Evolutionary conservation across 2,329 filamentous ascomycete species (phyloP).

Genomic region (Hirsutella rhossiliensis): DNA sequence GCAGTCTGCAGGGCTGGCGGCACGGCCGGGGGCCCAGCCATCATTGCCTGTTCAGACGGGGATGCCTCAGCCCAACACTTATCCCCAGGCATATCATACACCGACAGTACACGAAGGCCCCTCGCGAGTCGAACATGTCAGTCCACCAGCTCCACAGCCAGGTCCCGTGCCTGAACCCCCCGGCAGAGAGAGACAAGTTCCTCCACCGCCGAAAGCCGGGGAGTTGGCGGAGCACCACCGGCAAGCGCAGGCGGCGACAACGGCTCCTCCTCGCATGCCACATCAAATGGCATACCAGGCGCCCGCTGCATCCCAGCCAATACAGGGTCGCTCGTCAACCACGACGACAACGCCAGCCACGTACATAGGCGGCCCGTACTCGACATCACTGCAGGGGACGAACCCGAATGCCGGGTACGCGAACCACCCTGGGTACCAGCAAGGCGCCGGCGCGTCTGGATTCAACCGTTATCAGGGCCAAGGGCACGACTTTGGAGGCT

Average conservation of each 20-base stretch:
- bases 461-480: constrained; percentile 34
- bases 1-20: constrained; percentile 22
- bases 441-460: constrained; percentile 40
- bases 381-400: constrained; percentile 14
- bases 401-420: constrained; percentile 18
- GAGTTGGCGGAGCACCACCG: constrained; percentile 21
- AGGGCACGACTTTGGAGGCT: constrained; percentile 22
- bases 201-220: constrained; percentile 39
- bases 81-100: constrained; percentile 31
- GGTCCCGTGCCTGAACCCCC: constrained; percentile 38
- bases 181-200: constrained; percentile 19
- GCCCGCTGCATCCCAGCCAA: constrained; percentile 26
- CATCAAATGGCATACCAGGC: constrained; percentile 37
- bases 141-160: constrained; percentile 44
- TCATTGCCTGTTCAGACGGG: constrained; percentile 31
- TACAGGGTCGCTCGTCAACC: constrained; percentile 34
- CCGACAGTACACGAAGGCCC: constrained; percentile 10
- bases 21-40: constrained; percentile 34
- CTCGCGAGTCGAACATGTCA: constrained; percentile 8
- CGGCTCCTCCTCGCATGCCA: constrained; percentile 23
- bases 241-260: constrained; percentile 18
- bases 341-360: constrained; percentile 18
- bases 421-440: constrained; percentile 44
- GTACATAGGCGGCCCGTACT: constrained; percentile 10
- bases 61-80: constrained; percentile 19